Evolutionary conservation across 78 protist genomes (phyloP).

Genomic region (Creolimax fragrantissima): DNA sequence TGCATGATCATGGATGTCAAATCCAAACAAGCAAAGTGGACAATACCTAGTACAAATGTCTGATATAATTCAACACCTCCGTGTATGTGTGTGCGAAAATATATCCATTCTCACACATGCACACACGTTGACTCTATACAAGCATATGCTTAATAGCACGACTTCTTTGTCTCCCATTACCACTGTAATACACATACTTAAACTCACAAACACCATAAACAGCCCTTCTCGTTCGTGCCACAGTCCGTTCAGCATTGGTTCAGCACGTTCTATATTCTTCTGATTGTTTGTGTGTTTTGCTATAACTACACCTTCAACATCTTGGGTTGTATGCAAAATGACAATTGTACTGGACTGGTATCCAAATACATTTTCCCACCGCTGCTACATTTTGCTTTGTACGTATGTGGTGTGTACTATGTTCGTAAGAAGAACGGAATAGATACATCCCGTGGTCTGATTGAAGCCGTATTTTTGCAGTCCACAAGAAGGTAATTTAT

Average conservation of each 20-base stretch:
- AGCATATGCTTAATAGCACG: background rate
- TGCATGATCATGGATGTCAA: no score
- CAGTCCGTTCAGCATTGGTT: background rate
- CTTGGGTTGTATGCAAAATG: background rate
- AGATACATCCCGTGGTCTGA: background rate
- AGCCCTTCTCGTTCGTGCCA: background rate
- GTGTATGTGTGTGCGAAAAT: background rate
- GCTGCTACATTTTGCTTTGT: background rate
- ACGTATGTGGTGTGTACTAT: background rate
- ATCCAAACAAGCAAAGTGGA: no score
- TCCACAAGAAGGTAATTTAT: background rate
- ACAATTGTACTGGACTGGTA: background rate
- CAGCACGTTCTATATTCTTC: background rate
- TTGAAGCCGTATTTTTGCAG: conserved; percentile 1
- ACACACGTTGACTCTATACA: background rate
- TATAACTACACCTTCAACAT: background rate
- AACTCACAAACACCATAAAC: background rate
- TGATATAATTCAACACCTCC: no score
- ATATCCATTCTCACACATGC: background rate
- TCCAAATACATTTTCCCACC: background rate
- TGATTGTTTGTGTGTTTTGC: background rate
- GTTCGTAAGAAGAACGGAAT: background rate
- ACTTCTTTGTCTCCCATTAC: background rate
- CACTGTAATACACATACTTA: background rate
- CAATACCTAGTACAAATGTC: no score